Evolutionary conservation across 1,284 basidiomycete genomes (phyloP), one percentile per base, ranked within the genome.

Genomic region (Phellinidium pouzarii): DNA sequence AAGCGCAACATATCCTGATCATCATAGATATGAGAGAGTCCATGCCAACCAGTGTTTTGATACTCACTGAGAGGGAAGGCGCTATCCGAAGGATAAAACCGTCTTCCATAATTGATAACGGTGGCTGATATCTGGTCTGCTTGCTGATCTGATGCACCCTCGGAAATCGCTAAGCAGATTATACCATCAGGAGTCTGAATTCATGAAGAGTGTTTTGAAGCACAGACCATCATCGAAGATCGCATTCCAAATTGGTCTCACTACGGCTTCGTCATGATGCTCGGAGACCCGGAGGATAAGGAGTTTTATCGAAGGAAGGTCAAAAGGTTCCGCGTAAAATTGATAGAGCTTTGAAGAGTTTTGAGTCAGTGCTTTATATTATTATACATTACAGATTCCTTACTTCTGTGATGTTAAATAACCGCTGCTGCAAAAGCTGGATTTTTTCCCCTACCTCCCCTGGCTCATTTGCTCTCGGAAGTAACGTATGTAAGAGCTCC

Each of bases 231-330:
- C 80, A 44, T 87, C 80, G 55, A 98, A 80, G 57, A 99, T 82
- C 59, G 82, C 82, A 58, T 84, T 83, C 96, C 95, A 99, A 26
- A 94, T 92, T 2, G 87, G 83, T 45, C 80, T 76, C 6, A 92
- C 84, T 26, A 96, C 71, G 49, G 77, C 79, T 54, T 89, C 83
- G 62, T 99, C 92, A 14, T 86, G 82, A 64, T 94, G 91, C 65
- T 95, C 93, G 6, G 96, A 92, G 3, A 95, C 87, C 64, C 96
- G 90, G 54, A 98, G 77, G 64, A 97, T 94, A 34, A 97, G 76
- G 19, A 99, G 76, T 66, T 95, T 92, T 64, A 92, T 80, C 46
- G 86, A 78, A 9, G 88, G 80, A 29, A 98, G 74, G 60, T 90
- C 83, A 59, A 94, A 89, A 1, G 94, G 89, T 50, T 93, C 79